Conservation (phyloP, 129 eudicot species). For the Gnaphalium uliginosum region DNA sequence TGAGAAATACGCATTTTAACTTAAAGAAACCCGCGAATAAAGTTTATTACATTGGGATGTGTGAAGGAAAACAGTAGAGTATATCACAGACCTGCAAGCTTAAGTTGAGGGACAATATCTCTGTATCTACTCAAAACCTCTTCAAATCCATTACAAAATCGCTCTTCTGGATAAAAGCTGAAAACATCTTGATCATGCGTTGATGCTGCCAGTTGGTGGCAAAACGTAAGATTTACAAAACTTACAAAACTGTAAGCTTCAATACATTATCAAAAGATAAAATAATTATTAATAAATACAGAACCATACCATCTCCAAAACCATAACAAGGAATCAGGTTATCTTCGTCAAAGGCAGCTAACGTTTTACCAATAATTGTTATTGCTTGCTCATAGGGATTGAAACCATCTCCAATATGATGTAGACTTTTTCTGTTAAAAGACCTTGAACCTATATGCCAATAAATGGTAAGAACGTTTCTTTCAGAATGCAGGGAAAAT, state of each 20-base stretch:
- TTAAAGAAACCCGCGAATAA: constrained; percentile 1
- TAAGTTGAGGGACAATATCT: constrained; percentile 76
- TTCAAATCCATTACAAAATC: constrained; percentile 87
- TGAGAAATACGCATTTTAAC: constrained; percentile 11
- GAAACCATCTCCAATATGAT: constrained; percentile 61
- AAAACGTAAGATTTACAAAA: constrained; percentile 12
- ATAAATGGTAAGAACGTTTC: constrained; percentile 27
- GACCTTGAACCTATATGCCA: constrained; percentile 69
- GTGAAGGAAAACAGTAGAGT: constrained; percentile 2
- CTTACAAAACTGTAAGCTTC: neutral
- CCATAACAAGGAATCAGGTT: constrained; percentile 96
- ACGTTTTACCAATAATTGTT: constrained; percentile 92
- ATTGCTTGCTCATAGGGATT: constrained; percentile 98
- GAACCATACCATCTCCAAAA: constrained; percentile 88
- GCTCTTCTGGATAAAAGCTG: constrained; percentile 82
- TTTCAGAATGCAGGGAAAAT: neutral
- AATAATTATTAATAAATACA: constrained; percentile 1
- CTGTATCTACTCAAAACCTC: constrained; percentile 84
- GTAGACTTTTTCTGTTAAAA: constrained; percentile 72
- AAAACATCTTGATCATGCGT: constrained; percentile 98
- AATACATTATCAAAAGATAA: neutral
- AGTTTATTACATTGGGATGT: neutral
- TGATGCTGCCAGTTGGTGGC: constrained; percentile 55
- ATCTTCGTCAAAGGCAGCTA: constrained; percentile 93
- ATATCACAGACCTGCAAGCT: constrained; percentile 75